Evolutionary conservation across 1,284 basidiomycete species (phyloP).

Genomic region (Tetrapyrgos nigripes): DNA sequence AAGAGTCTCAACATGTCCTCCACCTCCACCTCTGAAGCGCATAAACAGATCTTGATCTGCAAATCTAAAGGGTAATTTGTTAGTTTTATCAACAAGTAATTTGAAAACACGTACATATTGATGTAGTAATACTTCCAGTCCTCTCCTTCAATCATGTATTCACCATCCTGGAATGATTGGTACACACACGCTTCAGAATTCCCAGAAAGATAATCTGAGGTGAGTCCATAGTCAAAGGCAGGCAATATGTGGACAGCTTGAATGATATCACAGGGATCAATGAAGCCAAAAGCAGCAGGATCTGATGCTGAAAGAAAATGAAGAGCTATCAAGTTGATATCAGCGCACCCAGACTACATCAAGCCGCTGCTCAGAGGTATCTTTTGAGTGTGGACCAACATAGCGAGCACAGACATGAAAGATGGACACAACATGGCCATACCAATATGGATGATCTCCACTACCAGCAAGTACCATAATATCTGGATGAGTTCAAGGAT

Average conservation of each 20-base stretch:
- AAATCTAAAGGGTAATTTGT: constrained; percentile 2
- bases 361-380: constrained; percentile 16
- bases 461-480: too few species aligned
- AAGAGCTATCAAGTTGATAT: constrained; percentile 26
- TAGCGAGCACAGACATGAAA: constrained; percentile 19
- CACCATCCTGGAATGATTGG: not conserved
- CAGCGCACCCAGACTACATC: constrained; percentile 39
- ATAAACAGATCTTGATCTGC: constrained; percentile 10
- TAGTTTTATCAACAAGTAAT: not conserved
- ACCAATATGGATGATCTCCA: too few species aligned
- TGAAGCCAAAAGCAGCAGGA: constrained; percentile 5
- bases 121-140: constrained; percentile 32
- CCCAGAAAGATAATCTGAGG: not conserved
- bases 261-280: constrained; percentile 33
- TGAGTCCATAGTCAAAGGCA: constrained; percentile 23
- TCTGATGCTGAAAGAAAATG: not conserved
- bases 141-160: constrained; percentile 11
- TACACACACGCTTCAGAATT: not conserved
- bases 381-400: not conserved
- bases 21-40: not conserved
- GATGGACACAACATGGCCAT: too few species aligned
- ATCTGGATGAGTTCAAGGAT: constrained; percentile 24
- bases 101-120: constrained; percentile 24
- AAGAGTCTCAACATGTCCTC: not conserved
- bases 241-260: constrained; percentile 40